Conservation (phyloP, 768 basidiomycete species). For the Collybia sordida region DNA sequence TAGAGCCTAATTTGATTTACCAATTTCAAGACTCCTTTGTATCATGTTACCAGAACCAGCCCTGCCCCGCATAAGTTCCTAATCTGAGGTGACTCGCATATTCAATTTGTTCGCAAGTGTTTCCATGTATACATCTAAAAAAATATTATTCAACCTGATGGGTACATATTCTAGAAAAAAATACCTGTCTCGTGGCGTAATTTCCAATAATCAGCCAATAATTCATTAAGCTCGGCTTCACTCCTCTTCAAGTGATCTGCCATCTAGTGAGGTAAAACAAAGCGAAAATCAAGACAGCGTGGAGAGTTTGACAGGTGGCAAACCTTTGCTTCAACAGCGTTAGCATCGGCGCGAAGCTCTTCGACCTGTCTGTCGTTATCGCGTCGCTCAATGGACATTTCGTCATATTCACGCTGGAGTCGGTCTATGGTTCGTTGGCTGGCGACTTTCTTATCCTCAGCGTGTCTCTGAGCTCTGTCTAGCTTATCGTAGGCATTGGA, state of each 20-base stretch:
- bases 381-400: constrained; percentile 72
- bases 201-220: constrained; percentile 83
- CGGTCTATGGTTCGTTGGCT: constrained; percentile 74
- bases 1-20: too few species aligned
- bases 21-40: too few species aligned
- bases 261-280: constrained; percentile 46
- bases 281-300: background rate
- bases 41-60: too few species aligned
- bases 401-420: constrained; percentile 75
- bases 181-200: constrained; percentile 75
- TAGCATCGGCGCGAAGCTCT: constrained; percentile 69
- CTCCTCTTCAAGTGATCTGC: constrained; percentile 71
- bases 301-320: background rate
- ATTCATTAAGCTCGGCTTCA: constrained; percentile 76
- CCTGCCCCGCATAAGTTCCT: background rate
- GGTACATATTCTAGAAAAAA: constrained; percentile 7
- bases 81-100: constrained; percentile 37
- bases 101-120: constrained; percentile 80
- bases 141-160: constrained; percentile 1
- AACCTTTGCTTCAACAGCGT: constrained; percentile 68
- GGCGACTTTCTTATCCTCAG: constrained; percentile 76
- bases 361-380: constrained; percentile 81
- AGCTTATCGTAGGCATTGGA: constrained; percentile 82
- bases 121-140: constrained; percentile 81
- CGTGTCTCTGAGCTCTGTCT: constrained; percentile 73